Evolutionary conservation across 2,329 filamentous ascomycete genomes (phyloP).

Genomic region (Phoma sp.): DNA sequence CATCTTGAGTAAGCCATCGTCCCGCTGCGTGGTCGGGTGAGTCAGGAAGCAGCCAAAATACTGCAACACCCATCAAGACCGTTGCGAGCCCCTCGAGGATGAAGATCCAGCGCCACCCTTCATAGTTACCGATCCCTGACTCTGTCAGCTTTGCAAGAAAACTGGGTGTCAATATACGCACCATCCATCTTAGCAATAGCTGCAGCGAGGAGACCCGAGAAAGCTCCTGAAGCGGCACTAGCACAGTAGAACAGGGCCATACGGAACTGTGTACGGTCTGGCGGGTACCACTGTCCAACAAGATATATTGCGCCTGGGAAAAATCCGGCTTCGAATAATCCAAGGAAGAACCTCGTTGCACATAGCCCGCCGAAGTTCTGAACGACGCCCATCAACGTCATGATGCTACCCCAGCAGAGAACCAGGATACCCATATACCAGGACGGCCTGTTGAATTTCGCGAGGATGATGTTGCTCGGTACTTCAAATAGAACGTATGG

Average conservation of each 20-base stretch:
- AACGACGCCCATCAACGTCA: constrained; percentile 53
- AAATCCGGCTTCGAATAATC: constrained; percentile 31
- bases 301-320: constrained; percentile 51
- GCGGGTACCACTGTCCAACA: constrained; percentile 64
- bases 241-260: constrained; percentile 64
- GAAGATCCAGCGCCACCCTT: constrained; percentile 38
- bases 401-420: constrained; percentile 49
- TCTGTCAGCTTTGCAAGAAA: neutral
- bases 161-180: neutral
- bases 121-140: constrained; percentile 46
- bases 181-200: constrained; percentile 64
- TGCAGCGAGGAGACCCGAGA: constrained; percentile 62
- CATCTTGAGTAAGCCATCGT: constrained; percentile 33
- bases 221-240: constrained; percentile 61
- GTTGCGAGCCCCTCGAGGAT: constrained; percentile 22
- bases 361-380: constrained; percentile 54
- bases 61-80: constrained; percentile 14
- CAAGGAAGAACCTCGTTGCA: constrained; percentile 50
- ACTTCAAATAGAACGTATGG: constrained; percentile 50
- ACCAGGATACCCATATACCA: constrained; percentile 50
- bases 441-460: constrained; percentile 58
- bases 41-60: constrained; percentile 20
- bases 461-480: constrained; percentile 65
- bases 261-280: constrained; percentile 59
- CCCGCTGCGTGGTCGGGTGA: constrained; percentile 29